Evolutionary conservation across 177 flowering plant genomes (phyloP), one percentile per base, ranked within the genome.

Genomic region (Vitis hybrid): DNA sequence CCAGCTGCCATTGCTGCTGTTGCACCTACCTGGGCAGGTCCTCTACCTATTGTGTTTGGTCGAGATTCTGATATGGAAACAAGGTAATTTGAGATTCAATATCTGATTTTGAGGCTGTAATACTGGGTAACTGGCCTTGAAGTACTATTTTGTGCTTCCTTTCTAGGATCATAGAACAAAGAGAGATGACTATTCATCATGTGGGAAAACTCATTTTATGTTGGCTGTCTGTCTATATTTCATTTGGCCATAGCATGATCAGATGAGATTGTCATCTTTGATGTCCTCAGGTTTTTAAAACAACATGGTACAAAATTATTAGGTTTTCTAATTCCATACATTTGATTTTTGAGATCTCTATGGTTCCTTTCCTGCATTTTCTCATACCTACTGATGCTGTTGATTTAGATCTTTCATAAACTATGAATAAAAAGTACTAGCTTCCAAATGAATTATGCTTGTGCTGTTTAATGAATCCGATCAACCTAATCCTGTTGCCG

Each of bases 21-120:
- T 72, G 97, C 98, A 57, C 98, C 97, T 49, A 94, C 97, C 40
- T 94, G 97, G 98, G 91, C 97, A 63, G 98, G 97, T 74, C 97
- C 97, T 15, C 97, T 94, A 70, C 97, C 98, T 19, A 94, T 94
- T 68, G 97, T 92, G 49, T 94, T 94, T 82, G 97, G 97, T 68
- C 84, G 93, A 76, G 94, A 87, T 78, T 87, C 97, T 13, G 83
- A 72, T 76, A 91, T 91, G 97, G 95, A 92, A 78, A 72, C 90
- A 52, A 92, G 97, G 97, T 94, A 83, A 62, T 11, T 46, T 50
- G 30, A 55, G 54, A 16, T 56, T 56, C 11, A 52, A 27, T 48
- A 12, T 60, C 15, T 11, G 16, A 13, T 66, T 46, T 16, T 62
- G 4, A 3, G 2, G 15, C 27, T 27, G 35, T 13, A 60, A 40